A percentile compares a stretch with the other conserved stretches of the same genome.
phyloP scores from a whole-genome alignment of 805 yeast species.

The Wickerhamiella occidentalis region DNA sequence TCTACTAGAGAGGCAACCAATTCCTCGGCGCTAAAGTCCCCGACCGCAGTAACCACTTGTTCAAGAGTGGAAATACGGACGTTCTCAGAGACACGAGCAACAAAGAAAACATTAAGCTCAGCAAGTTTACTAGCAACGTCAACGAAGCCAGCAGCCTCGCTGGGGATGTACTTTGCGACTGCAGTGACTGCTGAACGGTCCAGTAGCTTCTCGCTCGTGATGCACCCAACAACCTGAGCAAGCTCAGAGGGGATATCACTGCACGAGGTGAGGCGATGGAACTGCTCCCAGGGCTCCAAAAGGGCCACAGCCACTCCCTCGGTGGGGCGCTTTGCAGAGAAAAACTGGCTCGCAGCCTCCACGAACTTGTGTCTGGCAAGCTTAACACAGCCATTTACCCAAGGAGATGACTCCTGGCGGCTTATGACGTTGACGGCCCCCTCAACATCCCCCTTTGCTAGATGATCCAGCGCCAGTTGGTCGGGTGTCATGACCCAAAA shows the following conservation, averaged over 20 bases:
- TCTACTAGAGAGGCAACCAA: conserved; percentile 14
- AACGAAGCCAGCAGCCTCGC: background rate
- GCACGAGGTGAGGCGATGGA: background rate
- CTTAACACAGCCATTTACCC: conserved; percentile 7
- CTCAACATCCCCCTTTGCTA: conserved; percentile 9
- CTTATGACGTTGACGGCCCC: conserved; percentile 8
- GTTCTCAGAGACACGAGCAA: conserved; percentile 16
- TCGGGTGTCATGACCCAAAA: conserved; percentile 4
- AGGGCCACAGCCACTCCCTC: conserved; percentile 6
- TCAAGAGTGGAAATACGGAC: conserved; percentile 13
- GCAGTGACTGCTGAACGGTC: background rate
- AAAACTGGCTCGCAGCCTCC: conserved; percentile 11
- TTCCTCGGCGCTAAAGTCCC: conserved; percentile 8
- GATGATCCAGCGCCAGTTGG: conserved; percentile 1
- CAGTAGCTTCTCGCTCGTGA: background rate
- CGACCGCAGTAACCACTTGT: conserved; percentile 5
- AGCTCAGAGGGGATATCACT: background rate
- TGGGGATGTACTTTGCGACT: background rate
- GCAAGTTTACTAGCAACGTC: conserved; percentile 12
- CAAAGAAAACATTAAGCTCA: conserved; percentile 16
- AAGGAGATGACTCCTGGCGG: conserved; percentile 1
- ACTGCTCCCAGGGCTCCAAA: conserved; percentile 9
- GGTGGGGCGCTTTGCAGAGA: background rate
- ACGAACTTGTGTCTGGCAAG: conserved; percentile 8
- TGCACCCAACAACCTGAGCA: background rate